Evolutionary conservation across 129 eudicot species (phyloP).

Genomic region (Dittrichia graveolens): DNA sequence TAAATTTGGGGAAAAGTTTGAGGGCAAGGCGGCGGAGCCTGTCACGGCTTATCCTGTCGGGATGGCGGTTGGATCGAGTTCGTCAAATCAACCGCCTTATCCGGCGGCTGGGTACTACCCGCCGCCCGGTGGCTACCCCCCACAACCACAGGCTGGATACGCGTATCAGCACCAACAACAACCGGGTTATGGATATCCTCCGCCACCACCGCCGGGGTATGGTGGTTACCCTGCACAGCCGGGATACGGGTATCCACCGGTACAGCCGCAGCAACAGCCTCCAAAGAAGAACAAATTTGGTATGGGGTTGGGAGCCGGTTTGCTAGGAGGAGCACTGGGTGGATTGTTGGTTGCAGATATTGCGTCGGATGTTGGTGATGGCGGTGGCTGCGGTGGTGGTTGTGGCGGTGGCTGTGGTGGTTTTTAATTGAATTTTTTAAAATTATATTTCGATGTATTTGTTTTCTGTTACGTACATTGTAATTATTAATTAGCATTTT

Average conservation of each 20-base stretch:
- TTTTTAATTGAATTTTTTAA: constrained; percentile 9
- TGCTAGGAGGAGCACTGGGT: constrained; percentile 68
- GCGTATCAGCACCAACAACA: constrained; percentile 33
- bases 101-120: constrained; percentile 24
- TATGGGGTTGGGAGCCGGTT: constrained; percentile 67
- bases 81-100: constrained; percentile 37
- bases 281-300: constrained; percentile 50
- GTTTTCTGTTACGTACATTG: neutral
- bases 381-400: constrained; percentile 41
- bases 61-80: constrained; percentile 38
- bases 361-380: constrained; percentile 43
- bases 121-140: constrained; percentile 33
- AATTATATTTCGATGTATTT: neutral
- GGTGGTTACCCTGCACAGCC: constrained; percentile 44
- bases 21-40: constrained; percentile 26
- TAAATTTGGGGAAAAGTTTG: constrained; percentile 43
- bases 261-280: constrained; percentile 38
- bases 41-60: constrained; percentile 44
- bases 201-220: constrained; percentile 49
- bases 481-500: neutral
- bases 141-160: constrained; percentile 31
- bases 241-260: constrained; percentile 41
- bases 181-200: constrained; percentile 50
- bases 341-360: constrained; percentile 60
- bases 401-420: constrained; percentile 46